A percentile compares a stretch with the other conserved stretches of the same genome.
Evolutionary conservation across 2,329 filamentous ascomycete species (phyloP).

Genomic region (Drechslerella dactyloides): DNA sequence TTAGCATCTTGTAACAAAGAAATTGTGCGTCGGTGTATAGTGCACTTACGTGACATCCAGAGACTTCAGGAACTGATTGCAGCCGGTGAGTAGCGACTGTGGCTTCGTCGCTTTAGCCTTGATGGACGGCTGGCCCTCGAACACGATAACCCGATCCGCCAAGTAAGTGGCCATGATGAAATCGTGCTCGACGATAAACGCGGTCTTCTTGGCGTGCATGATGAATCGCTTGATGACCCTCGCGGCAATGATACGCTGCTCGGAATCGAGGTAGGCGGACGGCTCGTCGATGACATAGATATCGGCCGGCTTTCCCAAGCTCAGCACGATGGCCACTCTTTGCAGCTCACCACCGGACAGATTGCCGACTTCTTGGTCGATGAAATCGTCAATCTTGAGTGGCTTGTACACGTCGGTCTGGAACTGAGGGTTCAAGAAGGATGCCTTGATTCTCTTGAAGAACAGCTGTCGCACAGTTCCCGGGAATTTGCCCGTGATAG

Average conservation of each 20-base stretch:
- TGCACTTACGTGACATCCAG: slow-evolving; percentile 76
- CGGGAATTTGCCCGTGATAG: slow-evolving; percentile 97
- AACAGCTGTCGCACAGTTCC: slow-evolving; percentile 97
- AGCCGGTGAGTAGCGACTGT: slow-evolving; percentile 90
- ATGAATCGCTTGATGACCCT: slow-evolving; percentile 99
- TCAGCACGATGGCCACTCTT: slow-evolving; percentile 95
- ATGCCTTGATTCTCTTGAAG: slow-evolving; percentile 99
- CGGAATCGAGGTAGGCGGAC: slow-evolving; percentile 94
- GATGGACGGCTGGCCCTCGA: slow-evolving; percentile 90
- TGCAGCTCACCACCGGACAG: slow-evolving; percentile 99
- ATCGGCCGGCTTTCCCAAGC: slow-evolving; percentile 93
- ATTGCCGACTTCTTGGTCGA: slow-evolving; percentile 99
- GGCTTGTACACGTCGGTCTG: slow-evolving; percentile 99
- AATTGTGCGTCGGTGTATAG: too few species aligned
- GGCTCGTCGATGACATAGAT: slow-evolving; percentile 99
- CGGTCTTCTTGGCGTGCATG: slow-evolving; percentile 99
- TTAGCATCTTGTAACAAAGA: background rate
- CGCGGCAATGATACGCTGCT: slow-evolving; percentile 96
- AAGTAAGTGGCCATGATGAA: slow-evolving; percentile 92
- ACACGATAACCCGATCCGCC: slow-evolving; percentile 96
- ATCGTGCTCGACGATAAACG: slow-evolving; percentile 99
- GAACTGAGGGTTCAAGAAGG: slow-evolving; percentile 96
- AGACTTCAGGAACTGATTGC: slow-evolving; percentile 96
- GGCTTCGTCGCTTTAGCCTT: slow-evolving; percentile 86
- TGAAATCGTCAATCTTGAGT: slow-evolving; percentile 98